These are phyloP conservation scores for Mariannaea sp. DNA, from an alignment of 2,329 filamentous ascomycete species.

Conservation along the genomic window DNA sequence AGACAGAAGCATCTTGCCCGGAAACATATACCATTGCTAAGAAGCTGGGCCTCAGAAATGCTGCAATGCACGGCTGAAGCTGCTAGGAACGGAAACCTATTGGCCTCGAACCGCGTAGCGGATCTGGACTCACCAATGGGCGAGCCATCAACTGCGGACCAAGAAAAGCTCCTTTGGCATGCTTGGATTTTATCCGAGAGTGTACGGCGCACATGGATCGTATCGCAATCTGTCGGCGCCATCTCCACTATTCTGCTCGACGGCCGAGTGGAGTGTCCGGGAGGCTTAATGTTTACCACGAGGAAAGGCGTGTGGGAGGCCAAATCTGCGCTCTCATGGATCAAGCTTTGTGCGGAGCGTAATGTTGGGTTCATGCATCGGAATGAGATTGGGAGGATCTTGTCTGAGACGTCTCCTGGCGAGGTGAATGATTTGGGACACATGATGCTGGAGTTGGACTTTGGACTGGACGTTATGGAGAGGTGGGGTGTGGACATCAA, in stretches of 20 bases:
- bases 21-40: conserved; percentile 21
- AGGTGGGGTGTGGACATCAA: conserved; percentile 7
- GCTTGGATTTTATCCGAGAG: conserved; percentile 41
- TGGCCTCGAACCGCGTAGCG: conserved; percentile 17
- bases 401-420: not conserved
- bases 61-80: not conserved
- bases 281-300: conserved; percentile 30
- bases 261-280: conserved; percentile 15
- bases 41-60: conserved; percentile 26
- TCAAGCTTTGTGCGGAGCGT: conserved; percentile 21
- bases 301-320: conserved; percentile 39
- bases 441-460: conserved; percentile 22
- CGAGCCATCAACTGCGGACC: conserved; percentile 8
- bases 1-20: conserved; percentile 31
- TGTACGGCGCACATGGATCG: conserved; percentile 38
- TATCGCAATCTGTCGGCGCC: conserved; percentile 8
- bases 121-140: not conserved
- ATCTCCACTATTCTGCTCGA: not conserved
- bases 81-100: conserved; percentile 8
- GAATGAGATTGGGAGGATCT: conserved; percentile 11
- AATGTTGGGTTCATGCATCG: conserved; percentile 25
- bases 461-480: conserved; percentile 19
- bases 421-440: conserved; percentile 18
- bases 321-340: conserved; percentile 28
- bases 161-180: conserved; percentile 33